Conservation (phyloP, 2,329 filamentous ascomycete genomes). For the Pezicula rhizophila region DNA sequence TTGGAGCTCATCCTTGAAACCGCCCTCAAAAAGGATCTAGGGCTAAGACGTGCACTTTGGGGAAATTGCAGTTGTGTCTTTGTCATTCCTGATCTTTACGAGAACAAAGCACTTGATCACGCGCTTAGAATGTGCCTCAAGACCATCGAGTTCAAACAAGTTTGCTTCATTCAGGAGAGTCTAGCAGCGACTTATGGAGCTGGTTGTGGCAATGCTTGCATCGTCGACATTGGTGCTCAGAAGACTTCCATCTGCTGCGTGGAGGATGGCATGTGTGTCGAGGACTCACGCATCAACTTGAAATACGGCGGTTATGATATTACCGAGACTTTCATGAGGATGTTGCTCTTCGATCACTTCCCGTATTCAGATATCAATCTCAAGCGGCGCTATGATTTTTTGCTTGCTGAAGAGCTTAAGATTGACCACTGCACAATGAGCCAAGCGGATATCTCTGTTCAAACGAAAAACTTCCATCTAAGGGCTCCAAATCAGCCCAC, state of each 20-base stretch:
- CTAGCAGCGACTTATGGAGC: slow-evolving; percentile 92
- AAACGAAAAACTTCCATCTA: slow-evolving; percentile 84
- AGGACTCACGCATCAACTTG: slow-evolving; percentile 90
- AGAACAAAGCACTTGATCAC: slow-evolving; percentile 84
- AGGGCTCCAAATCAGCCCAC: slow-evolving; percentile 84
- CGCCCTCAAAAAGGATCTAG: slow-evolving; percentile 79
- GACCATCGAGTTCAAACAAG: slow-evolving; percentile 81
- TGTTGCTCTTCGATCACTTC: slow-evolving; percentile 96
- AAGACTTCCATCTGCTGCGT: slow-evolving; percentile 97
- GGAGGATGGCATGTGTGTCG: slow-evolving; percentile 89
- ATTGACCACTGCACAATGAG: slow-evolving; percentile 88
- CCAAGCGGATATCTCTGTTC: slow-evolving; percentile 82
- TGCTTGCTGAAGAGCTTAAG: slow-evolving; percentile 93
- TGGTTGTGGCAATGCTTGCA: slow-evolving; percentile 87
- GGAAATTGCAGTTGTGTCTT: slow-evolving; percentile 93
- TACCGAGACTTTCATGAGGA: slow-evolving; percentile 90
- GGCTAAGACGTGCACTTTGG: slow-evolving; percentile 72
- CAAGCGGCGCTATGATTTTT: slow-evolving; percentile 80
- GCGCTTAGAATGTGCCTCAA: slow-evolving; percentile 79
- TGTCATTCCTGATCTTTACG: slow-evolving; percentile 93
- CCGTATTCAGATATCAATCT: slow-evolving; percentile 94
- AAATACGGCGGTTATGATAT: slow-evolving; percentile 92
- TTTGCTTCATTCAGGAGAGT: slow-evolving; percentile 95
- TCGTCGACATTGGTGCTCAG: slow-evolving; percentile 93
- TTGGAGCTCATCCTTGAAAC: slow-evolving; percentile 83